These are phyloP conservation scores for Scedosporium dehoogii DNA, from an alignment of 2,329 filamentous ascomycete genomes.

Conservation along the genomic window DNA sequence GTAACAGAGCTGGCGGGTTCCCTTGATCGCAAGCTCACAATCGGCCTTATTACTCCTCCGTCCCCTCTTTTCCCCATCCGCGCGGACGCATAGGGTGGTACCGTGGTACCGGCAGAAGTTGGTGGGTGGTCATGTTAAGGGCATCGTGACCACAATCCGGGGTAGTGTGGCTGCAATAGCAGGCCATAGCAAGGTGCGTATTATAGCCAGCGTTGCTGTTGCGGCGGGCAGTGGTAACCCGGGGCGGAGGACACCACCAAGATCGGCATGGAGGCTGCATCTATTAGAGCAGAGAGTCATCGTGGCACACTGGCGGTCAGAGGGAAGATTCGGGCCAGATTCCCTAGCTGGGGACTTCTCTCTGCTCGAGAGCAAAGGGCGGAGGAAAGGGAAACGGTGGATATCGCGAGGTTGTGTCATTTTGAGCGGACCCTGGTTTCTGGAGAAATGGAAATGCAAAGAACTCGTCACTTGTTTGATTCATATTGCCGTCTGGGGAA, in stretches of 20 bases:
- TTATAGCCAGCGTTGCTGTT: background rate
- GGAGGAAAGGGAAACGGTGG: background rate
- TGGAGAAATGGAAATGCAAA: too few relatives aligned
- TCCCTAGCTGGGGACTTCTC: background rate
- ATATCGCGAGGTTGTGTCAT: too few relatives aligned
- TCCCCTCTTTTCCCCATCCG: background rate
- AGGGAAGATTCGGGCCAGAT: background rate
- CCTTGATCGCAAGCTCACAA: too few relatives aligned
- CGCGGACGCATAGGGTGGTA: background rate
- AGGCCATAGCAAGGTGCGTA: background rate
- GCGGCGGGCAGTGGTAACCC: background rate
- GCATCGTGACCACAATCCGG: conserved; percentile 1
- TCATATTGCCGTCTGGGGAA: too few relatives aligned
- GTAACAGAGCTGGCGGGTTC: too few relatives aligned
- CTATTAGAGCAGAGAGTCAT: background rate
- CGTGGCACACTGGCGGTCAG: background rate
- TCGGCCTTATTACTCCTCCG: background rate
- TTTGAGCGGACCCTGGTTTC: too few relatives aligned
- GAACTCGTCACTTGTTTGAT: too few relatives aligned
- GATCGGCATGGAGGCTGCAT: background rate
- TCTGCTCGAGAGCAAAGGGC: background rate
- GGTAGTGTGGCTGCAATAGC: background rate
- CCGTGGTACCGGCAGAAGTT: background rate
- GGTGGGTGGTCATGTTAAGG: background rate
- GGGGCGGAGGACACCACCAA: background rate